phyloP scores from a whole-genome alignment of 805 yeast species.

The Candida orba region DNA sequence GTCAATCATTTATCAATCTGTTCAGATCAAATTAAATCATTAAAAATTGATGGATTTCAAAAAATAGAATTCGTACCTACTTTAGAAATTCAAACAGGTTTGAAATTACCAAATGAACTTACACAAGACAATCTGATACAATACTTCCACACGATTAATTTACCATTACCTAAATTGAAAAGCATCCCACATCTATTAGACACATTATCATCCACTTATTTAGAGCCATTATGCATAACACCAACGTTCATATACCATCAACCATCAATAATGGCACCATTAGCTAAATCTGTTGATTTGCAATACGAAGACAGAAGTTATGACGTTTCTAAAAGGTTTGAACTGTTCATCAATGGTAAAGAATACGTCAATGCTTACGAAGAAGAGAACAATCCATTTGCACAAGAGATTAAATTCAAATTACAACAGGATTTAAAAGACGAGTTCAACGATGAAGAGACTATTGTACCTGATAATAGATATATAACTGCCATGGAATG shows the following conservation, averaged over 20 bases:
- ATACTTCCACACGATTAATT: constrained; percentile 27
- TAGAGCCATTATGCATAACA: constrained; percentile 56
- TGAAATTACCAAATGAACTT: constrained; percentile 38
- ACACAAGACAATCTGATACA: constrained; percentile 32
- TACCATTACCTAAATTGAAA: constrained; percentile 28
- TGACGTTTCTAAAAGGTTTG: constrained; percentile 65
- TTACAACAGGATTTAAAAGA: constrained; percentile 46
- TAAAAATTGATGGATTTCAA: constrained; percentile 22
- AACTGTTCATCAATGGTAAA: constrained; percentile 68
- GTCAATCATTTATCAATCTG: constrained; percentile 18
- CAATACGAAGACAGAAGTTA: constrained; percentile 26
- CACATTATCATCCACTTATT: constrained; percentile 45
- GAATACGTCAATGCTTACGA: constrained; percentile 93
- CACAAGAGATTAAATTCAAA: constrained; percentile 57
- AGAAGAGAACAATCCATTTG: constrained; percentile 85
- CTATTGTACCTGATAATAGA: constrained; percentile 61
- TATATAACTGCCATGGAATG: constrained; percentile 77
- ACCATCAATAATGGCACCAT: constrained; percentile 80
- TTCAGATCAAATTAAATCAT: constrained; percentile 2
- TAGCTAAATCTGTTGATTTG: constrained; percentile 58
- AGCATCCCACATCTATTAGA: constrained; percentile 62
- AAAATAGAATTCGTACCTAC: constrained; percentile 61
- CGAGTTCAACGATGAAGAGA: constrained; percentile 49
- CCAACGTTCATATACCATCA: constrained; percentile 80
- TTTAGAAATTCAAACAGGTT: constrained; percentile 47